phyloP scores from a whole-genome alignment of 305 asterid species.

The Fraxinus albicans region DNA sequence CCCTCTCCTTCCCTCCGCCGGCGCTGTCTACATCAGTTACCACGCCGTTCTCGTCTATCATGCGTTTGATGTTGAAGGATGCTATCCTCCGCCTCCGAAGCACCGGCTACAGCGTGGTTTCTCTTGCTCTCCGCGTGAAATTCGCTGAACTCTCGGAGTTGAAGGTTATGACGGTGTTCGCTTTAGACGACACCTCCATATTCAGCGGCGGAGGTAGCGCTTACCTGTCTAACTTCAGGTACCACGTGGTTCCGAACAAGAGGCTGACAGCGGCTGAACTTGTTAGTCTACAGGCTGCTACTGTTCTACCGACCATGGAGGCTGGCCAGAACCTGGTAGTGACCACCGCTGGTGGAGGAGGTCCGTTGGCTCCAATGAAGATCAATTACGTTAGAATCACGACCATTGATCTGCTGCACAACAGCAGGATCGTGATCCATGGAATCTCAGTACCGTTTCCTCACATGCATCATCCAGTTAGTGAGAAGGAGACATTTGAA shows the following conservation, averaged over 20 bases:
- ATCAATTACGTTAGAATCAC: slow-evolving; percentile 58
- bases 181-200: slow-evolving; percentile 55
- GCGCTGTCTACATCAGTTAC: slow-evolving; percentile 25
- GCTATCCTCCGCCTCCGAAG: slow-evolving; percentile 52
- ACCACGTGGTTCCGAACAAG: slow-evolving; percentile 68
- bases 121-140: slow-evolving; percentile 63
- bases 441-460: slow-evolving; percentile 67
- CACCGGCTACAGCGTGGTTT: slow-evolving; percentile 60
- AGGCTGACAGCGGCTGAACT: slow-evolving; percentile 58
- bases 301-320: slow-evolving; percentile 61
- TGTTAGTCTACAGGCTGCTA: slow-evolving; percentile 44
- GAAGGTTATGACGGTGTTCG: slow-evolving; percentile 61
- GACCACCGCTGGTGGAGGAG: slow-evolving; percentile 67
- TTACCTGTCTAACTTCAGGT: slow-evolving; percentile 53
- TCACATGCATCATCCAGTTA: slow-evolving; percentile 45
- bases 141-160: slow-evolving; percentile 52
- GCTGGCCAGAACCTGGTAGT: slow-evolving; percentile 54
- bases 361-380: slow-evolving; percentile 54
- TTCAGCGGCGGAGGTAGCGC: slow-evolving; percentile 56
- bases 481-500: slow-evolving; percentile 24
- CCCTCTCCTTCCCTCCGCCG: slow-evolving; percentile 54
- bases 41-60: slow-evolving; percentile 35
- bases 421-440: slow-evolving; percentile 66
- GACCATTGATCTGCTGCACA: slow-evolving; percentile 59
- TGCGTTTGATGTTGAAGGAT: slow-evolving; percentile 67